Base-by-base conservation (phyloP, 257 asterid species). In the Solanum sitiens region DNA sequence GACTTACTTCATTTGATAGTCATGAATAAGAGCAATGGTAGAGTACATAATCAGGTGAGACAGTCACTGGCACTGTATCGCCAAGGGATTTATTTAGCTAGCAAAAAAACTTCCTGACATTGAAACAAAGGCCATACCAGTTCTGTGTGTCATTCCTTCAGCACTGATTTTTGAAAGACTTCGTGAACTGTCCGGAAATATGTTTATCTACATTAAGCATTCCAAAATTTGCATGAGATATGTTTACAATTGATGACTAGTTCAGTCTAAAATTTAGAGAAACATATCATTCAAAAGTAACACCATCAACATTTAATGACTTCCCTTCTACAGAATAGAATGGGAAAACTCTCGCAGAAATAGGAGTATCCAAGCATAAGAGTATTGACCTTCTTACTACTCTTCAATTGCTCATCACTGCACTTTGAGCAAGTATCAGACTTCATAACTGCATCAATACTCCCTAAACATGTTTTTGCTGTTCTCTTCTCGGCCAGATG, bases 401-500 rank as follows among this genome's bases (percentile, higher is more conserved):
- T 88, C 71, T 89, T 85, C 91, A 87, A 89, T 44, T 87, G 92
- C 47, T 87, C 94, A 86, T 86, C 18, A 79, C 86, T 83, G 77
- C 47, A 74, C 92, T 87, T 84, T 87, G 89, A 88, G 86, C 70
- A 74, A 87, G 89, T 71, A 91, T 87, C 91, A 84, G 90, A 53
- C 35, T 82, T 70, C 73, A 88, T 89, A 90, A 84, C 86, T 84
- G 91, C 80, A 42, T 87, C 93, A 35, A 90, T 65, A 87, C 83
- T 91, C 89, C 91, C 98, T 63, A 86, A 84, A 82, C 75, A 72
- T 83, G 84, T 50, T 86, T 45, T 87, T 11, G 91, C 87, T 83
- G 67, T 86, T 85, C 73, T 92, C 83, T 91, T 95, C 92, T 94
- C 98, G 5, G 96, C 96, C 30, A 97, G 93, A 91, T 94, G 99